phyloP scores from a whole-genome alignment of 345 rosid species.

The Syzygium oleosum region DNA sequence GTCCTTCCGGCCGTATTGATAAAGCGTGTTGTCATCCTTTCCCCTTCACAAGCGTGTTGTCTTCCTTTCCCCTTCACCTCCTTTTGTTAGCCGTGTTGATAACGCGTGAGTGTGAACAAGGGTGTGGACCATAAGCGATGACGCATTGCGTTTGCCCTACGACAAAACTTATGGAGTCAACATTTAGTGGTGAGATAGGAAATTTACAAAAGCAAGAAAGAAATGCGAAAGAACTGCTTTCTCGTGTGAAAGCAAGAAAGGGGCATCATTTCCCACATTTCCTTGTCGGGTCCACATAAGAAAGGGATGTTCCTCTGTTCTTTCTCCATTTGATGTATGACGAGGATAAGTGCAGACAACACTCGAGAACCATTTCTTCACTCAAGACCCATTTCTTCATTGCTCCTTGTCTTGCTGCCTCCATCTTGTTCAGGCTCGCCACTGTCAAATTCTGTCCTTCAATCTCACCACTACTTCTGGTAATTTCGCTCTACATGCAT shows the following conservation, averaged over 20 bases:
- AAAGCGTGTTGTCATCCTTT: no score
- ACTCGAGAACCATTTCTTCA: no score
- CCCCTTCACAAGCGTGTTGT: not conserved
- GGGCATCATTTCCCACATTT: no score
- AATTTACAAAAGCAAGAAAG: no score
- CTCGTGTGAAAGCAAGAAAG: no score
- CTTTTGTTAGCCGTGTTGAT: not conserved
- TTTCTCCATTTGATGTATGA: not conserved
- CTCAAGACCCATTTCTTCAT: no score
- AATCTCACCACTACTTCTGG: not conserved
- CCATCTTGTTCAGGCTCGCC: not conserved
- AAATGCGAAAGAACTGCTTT: no score
- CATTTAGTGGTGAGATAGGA: no score
- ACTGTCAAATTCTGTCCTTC: not conserved
- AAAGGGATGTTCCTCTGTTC: not conserved
- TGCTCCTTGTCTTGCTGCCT: not conserved
- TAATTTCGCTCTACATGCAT: not conserved
- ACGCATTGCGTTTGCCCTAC: no score
- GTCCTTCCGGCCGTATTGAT: no score
- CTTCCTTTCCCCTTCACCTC: not conserved
- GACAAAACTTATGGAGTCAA: no score
- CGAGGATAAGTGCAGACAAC: not conserved
- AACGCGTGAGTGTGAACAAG: not conserved
- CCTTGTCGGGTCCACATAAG: no score
- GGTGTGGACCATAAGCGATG: not conserved